These are phyloP conservation scores for Penicillium occitanis DNA, from an alignment of 2,329 filamentous ascomycete genomes.

Conservation along the genomic window DNA sequence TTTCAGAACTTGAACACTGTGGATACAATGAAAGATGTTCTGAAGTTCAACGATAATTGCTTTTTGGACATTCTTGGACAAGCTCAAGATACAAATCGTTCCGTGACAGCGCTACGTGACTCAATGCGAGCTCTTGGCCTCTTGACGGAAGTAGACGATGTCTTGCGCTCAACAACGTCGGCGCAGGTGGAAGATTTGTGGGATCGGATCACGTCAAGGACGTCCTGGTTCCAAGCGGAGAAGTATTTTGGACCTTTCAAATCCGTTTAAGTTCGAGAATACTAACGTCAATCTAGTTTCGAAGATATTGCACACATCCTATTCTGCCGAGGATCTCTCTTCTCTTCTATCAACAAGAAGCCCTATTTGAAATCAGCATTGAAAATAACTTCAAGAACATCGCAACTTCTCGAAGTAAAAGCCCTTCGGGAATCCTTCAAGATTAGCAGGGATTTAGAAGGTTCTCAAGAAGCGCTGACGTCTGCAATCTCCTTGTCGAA, in stretches of 20 bases:
- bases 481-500: conserved; percentile 80
- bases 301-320: conserved; percentile 74
- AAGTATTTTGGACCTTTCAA: conserved; percentile 51
- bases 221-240: conserved; percentile 78
- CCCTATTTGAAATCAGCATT: conserved; percentile 61
- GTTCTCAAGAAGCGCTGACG: conserved; percentile 82
- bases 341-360: conserved; percentile 75
- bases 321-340: conserved; percentile 77
- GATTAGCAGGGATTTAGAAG: conserved; percentile 75
- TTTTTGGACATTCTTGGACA: conserved; percentile 49
- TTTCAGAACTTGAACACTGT: conserved; percentile 77
- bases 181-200: conserved; percentile 64
- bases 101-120: conserved; percentile 50
- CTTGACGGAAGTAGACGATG: conserved; percentile 77
- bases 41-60: conserved; percentile 62
- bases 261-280: neutral
- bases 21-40: conserved; percentile 55
- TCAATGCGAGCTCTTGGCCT: conserved; percentile 68
- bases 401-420: conserved; percentile 71
- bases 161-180: conserved; percentile 61
- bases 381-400: conserved; percentile 61
- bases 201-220: conserved; percentile 62
- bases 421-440: conserved; percentile 73
- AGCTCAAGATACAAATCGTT: conserved; percentile 37
- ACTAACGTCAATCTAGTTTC: conserved; percentile 35